Conservation (phyloP, 495 filamentous ascomycete species). For the Chaetomium cochliodes region DNA sequence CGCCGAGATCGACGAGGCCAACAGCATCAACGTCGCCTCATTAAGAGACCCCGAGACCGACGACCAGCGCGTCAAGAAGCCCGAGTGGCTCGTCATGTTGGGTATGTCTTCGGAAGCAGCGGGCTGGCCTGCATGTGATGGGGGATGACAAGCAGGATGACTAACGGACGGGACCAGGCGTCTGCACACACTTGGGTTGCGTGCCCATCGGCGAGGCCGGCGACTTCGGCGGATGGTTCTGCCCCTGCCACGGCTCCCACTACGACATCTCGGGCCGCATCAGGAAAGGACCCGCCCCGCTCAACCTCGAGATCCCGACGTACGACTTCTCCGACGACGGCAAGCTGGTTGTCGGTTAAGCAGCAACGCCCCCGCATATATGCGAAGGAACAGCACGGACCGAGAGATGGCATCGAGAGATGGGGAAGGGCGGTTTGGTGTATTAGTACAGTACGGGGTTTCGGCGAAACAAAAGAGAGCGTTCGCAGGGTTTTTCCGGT, state of each 20-base stretch:
- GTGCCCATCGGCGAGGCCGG: conserved; percentile 98
- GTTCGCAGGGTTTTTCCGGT: conserved; percentile 19
- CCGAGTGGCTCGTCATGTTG: conserved; percentile 99
- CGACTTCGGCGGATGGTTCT: conserved; percentile 99
- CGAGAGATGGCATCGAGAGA: neutral
- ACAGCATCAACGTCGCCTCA: conserved; percentile 67
- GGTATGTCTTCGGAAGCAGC: conserved; percentile 53
- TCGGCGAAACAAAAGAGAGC: conserved; percentile 22
- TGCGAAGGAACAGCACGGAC: neutral
- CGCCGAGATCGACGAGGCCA: conserved; percentile 82
- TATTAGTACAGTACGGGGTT: conserved; percentile 27
- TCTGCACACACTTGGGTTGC: conserved; percentile 98
- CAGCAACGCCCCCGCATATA: neutral
- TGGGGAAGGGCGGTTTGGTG: conserved; percentile 11
- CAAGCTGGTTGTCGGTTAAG: conserved; percentile 77
- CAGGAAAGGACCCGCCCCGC: conserved; percentile 90
- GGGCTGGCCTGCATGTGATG: neutral
- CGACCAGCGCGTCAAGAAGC: conserved; percentile 90
- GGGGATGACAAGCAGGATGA: neutral
- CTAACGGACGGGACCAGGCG: conserved; percentile 55
- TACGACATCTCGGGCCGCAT: conserved; percentile 99
- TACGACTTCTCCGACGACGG: conserved; percentile 85
- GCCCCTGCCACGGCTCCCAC: conserved; percentile 98
- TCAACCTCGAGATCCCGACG: conserved; percentile 91
- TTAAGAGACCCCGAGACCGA: conserved; percentile 92